Conservation (phyloP, 306 rosid genomes). For the Neltuma alba region DNA sequence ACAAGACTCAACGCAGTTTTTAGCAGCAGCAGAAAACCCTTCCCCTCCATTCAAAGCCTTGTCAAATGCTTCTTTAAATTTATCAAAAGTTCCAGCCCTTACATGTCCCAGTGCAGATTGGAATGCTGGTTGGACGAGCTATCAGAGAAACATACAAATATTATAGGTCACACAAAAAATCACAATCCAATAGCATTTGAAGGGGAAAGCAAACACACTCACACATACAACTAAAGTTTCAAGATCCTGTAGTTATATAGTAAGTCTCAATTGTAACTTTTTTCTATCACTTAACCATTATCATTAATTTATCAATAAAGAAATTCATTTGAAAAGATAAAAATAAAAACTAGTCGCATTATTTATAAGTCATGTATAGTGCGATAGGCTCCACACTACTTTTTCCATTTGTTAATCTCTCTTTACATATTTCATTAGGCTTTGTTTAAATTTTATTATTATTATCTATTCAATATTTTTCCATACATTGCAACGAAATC, state of each 20-base stretch:
- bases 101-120: conserved; percentile 74
- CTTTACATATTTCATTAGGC: background rate
- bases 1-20: conserved; percentile 46
- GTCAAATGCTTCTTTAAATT: conserved; percentile 83
- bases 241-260: conserved; percentile 16
- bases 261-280: background rate
- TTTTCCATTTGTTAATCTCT: background rate
- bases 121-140: conserved; percentile 86
- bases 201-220: background rate
- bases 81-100: conserved; percentile 65
- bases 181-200: conserved; percentile 15
- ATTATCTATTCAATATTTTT: background rate
- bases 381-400: background rate
- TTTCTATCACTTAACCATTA: conserved; percentile 19
- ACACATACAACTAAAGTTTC: background rate
- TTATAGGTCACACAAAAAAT: conserved; percentile 13
- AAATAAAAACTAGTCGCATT: background rate
- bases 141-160: conserved; percentile 18
- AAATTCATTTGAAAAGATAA: background rate
- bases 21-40: conserved; percentile 70
- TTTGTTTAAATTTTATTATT: background rate
- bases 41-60: conserved; percentile 77
- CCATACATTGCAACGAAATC: background rate
- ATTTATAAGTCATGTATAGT: background rate
- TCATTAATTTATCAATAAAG: background rate